phyloP scores from a whole-genome alignment of 495 filamentous ascomycete genomes.

The Penicillium antarcticum region DNA sequence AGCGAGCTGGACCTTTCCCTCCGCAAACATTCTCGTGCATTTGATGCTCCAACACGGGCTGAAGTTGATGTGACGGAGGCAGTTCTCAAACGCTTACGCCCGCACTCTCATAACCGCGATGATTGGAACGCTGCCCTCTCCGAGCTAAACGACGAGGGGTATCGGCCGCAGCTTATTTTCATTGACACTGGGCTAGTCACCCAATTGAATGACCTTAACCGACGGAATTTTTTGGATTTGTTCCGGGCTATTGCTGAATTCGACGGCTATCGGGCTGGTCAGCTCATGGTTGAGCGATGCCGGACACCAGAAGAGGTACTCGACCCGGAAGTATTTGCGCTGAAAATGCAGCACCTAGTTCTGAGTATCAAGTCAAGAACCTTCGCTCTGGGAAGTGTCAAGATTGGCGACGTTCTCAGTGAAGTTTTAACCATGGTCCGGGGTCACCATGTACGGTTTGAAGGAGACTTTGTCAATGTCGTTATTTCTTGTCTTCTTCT shows the following conservation, averaged over 20 bases:
- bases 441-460: slow-evolving; percentile 86
- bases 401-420: slow-evolving; percentile 91
- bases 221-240: slow-evolving; percentile 89
- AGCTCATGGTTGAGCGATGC: slow-evolving; percentile 94
- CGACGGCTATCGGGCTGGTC: slow-evolving; percentile 91
- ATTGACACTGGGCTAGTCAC: slow-evolving; percentile 98
- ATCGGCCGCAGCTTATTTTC: slow-evolving; percentile 91
- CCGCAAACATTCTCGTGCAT: slow-evolving; percentile 48
- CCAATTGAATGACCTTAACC: slow-evolving; percentile 81
- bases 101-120: slow-evolving; percentile 58
- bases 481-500: slow-evolving; percentile 91
- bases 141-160: slow-evolving; percentile 84
- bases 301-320: slow-evolving; percentile 86
- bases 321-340: slow-evolving; percentile 82
- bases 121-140: slow-evolving; percentile 71
- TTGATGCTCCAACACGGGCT: slow-evolving; percentile 46
- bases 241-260: slow-evolving; percentile 97
- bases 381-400: slow-evolving; percentile 90
- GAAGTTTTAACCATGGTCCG: slow-evolving; percentile 92
- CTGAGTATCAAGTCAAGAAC: slow-evolving; percentile 84
- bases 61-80: slow-evolving; percentile 80
- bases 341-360: slow-evolving; percentile 96
- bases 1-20: slow-evolving; percentile 62
- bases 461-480: slow-evolving; percentile 98
- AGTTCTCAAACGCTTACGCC: slow-evolving; percentile 74